phyloP scores from a whole-genome alignment of 768 basidiomycete species.

The Suillus subalutaceus region DNA sequence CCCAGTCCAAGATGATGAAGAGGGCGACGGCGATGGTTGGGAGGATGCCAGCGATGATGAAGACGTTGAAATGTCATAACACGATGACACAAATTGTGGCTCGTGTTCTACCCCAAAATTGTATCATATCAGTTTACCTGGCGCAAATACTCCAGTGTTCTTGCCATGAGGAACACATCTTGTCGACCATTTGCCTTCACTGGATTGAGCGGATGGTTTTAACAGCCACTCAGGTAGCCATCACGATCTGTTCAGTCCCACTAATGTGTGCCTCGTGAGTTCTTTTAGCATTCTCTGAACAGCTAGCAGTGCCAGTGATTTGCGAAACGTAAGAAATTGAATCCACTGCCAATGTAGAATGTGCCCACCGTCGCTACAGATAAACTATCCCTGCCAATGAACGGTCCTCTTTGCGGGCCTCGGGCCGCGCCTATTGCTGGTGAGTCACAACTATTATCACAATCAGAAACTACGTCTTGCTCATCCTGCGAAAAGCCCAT shows the following conservation, averaged over 20 bases:
- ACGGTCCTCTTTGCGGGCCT: not conserved
- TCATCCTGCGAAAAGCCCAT: not conserved
- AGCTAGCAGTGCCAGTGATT: not conserved
- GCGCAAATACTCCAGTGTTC: not conserved
- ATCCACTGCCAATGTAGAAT: not conserved
- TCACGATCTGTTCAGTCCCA: not conserved
- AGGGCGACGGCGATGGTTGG: conserved; percentile 49
- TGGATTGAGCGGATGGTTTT: not conserved
- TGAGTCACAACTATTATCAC: not conserved
- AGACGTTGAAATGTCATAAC: conserved; percentile 60
- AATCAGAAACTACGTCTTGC: not conserved
- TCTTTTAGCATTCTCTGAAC: not conserved
- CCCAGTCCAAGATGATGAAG: conserved; percentile 57
- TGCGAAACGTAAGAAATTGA: not conserved
- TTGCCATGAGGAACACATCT: not conserved
- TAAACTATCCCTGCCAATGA: not conserved
- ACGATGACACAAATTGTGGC: not conserved
- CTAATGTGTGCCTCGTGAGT: not conserved
- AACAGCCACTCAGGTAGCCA: not conserved
- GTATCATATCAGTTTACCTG: not conserved
- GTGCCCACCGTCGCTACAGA: not conserved
- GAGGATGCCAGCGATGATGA: conserved; percentile 63
- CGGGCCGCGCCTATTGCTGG: not conserved
- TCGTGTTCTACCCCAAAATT: not conserved
- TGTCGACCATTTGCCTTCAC: not conserved